Percentiles rank a stretch among this genome's conserved stretches.
Conservation (phyloP, 805 yeast genomes). For the Yarrowia yakushimensis region DNA sequence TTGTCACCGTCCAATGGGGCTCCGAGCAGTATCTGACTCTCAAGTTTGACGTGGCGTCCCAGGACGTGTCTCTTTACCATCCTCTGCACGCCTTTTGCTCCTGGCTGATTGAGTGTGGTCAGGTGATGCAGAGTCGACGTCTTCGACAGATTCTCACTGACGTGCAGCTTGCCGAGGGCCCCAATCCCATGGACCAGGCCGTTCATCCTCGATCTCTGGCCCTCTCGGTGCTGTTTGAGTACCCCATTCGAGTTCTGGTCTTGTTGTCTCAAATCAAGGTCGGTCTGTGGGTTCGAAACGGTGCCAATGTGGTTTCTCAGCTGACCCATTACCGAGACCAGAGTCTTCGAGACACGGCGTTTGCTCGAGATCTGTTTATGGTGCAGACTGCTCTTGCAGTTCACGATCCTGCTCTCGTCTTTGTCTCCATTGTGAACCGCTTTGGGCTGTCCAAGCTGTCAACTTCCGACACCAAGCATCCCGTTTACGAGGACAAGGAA, state of each 20-base stretch:
- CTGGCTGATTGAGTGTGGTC: slow-evolving; percentile 59
- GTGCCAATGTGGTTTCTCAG: slow-evolving; percentile 74
- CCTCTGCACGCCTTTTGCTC: slow-evolving; percentile 74
- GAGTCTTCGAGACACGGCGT: slow-evolving; percentile 79
- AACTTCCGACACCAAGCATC: slow-evolving; percentile 37
- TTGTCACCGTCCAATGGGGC: slow-evolving; percentile 20
- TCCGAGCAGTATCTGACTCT: slow-evolving; percentile 36
- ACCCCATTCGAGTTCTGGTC: slow-evolving; percentile 73
- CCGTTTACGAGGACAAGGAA: slow-evolving; percentile 45
- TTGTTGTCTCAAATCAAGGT: slow-evolving; percentile 77
- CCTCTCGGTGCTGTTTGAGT: slow-evolving; percentile 50
- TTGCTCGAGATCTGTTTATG: slow-evolving; percentile 69
- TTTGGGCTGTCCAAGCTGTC: slow-evolving; percentile 50
- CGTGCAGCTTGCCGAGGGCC: slow-evolving; percentile 1
- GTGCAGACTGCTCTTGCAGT: slow-evolving; percentile 59
- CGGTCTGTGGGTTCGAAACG: slow-evolving; percentile 94
- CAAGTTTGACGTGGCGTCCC: slow-evolving; percentile 45
- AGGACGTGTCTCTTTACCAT: slow-evolving; percentile 66
- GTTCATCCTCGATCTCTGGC: slow-evolving; percentile 7
- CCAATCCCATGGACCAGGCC: neutral
- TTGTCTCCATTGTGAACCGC: slow-evolving; percentile 57
- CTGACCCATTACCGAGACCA: slow-evolving; percentile 72
- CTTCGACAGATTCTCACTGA: slow-evolving; percentile 31
- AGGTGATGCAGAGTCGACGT: slow-evolving; percentile 30
- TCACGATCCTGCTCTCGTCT: slow-evolving; percentile 53